phyloP scores from a whole-genome alignment of 2,329 filamentous ascomycete species.

The Cladosporium sp. region DNA sequence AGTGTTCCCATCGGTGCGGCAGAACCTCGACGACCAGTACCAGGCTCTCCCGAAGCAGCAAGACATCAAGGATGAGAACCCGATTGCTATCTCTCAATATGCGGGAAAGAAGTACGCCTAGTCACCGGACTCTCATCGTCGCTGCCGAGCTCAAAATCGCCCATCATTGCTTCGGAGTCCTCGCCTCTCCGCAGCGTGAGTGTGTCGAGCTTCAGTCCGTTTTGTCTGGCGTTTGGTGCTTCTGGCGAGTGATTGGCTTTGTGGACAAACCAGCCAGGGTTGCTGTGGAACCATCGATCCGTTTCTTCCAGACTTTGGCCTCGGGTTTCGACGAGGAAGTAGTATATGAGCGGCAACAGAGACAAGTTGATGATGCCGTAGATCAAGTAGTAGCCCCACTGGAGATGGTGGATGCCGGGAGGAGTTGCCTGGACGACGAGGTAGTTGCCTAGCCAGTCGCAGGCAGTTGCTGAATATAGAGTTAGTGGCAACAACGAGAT shows the following conservation, averaged over 20 bases:
- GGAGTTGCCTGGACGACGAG: constrained; percentile 34
- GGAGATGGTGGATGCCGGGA: constrained; percentile 27
- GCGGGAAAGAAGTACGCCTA: constrained; percentile 17
- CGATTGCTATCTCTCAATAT: constrained; percentile 1
- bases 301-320: constrained; percentile 28
- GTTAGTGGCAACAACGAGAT: background rate
- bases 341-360: constrained; percentile 60
- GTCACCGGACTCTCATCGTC: constrained; percentile 21
- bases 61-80: background rate
- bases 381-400: constrained; percentile 33
- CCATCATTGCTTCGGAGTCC: constrained; percentile 27
- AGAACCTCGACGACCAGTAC: background rate
- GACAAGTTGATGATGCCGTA: constrained; percentile 29
- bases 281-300: constrained; percentile 27
- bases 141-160: constrained; percentile 21
- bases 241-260: constrained; percentile 22
- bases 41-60: background rate
- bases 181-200: constrained; percentile 17
- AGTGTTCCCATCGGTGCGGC: background rate
- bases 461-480: constrained; percentile 47
- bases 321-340: constrained; percentile 49
- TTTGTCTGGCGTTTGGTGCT: background rate
- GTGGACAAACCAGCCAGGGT: constrained; percentile 26
- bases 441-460: constrained; percentile 57
- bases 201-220: constrained; percentile 14